Base-by-base conservation (phyloP, 2,329 filamentous ascomycete genomes). In the Zalaria sp. region DNA sequence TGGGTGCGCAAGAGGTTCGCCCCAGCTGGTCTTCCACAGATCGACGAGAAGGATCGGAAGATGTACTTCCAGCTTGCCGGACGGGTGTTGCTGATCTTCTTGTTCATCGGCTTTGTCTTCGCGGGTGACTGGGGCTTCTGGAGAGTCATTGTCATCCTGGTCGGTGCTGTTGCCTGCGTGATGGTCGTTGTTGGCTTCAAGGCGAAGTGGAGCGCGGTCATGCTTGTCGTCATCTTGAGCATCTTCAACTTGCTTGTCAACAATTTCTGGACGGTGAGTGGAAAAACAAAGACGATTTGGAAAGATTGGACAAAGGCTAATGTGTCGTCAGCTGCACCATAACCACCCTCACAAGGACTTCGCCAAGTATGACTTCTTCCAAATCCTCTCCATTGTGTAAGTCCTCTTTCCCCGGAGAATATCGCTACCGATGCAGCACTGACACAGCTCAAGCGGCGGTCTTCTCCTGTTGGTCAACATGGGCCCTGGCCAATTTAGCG, bases 281-380 rank as follows among this genome's bases (percentile, higher is more conserved):
- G 18, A 18, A 18, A 18, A 71, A 18, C 18, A 18, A 18, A 18
- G 18, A 18, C 18, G 18, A 18, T 18, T 18, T 18, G 18, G 18
- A 18, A 7, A 32, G 29, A 32, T 32, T 7, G 29, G 35, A 9
- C 32, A 9, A 28, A 4, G 26, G 40, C 44, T 42, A 46, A 44
- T 39, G 31, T n/a, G 32, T 38, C 3, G 45, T 37, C 51, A 93
- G 83, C 85, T 98, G 52, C 89, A 96, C 70, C 83, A 89, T 53
- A 84, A 93, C 69, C 91, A 98, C 71, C 91, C 91, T 38, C 89
- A 96, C 75, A 96, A 96, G 77, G 91, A 98, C 66, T 98, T 98
- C 61, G 91, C 91, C 72, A 98, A 98, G 71, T 98, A 98, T 76
- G 91, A 98, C 64, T 98, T 98, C 74, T 98, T 98, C 80, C 91